A percentile compares a stretch with the other conserved stretches of the same genome.
Conservation (phyloP, 1,139 yeast species). For the Blastobotrys raffinosifermentans region DNA sequence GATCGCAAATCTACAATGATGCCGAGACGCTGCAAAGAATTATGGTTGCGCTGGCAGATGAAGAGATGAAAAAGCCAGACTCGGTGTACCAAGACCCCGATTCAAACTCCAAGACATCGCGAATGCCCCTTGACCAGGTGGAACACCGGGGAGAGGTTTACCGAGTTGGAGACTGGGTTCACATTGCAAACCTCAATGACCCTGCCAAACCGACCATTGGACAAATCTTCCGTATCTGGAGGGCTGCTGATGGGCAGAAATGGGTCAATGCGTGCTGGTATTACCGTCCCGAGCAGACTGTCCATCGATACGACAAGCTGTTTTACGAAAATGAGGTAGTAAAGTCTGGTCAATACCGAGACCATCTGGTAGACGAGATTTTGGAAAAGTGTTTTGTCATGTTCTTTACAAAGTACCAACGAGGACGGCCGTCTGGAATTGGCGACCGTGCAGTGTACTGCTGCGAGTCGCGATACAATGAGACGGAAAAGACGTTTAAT, state of each 20-base stretch:
- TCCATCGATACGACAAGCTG: conserved; percentile 81
- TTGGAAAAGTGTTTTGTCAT: conserved; percentile 93
- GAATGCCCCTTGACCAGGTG: conserved; percentile 72
- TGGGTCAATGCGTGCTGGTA: conserved; percentile 98
- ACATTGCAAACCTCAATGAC: conserved; percentile 80
- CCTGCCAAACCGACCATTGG: conserved; percentile 86
- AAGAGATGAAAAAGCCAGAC: conserved; percentile 77
- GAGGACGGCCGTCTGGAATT: conserved; percentile 86
- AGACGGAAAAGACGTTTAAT: conserved; percentile 81
- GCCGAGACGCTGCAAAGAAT: conserved; percentile 56
- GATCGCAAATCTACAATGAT: conserved; percentile 52
- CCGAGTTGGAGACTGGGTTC: conserved; percentile 93
- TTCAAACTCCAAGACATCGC: conserved; percentile 43
- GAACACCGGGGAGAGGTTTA: conserved; percentile 67
- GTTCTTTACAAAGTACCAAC: conserved; percentile 87
- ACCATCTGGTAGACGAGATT: conserved; percentile 81
- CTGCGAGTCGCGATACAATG: conserved; percentile 93
- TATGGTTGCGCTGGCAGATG: conserved; percentile 55
- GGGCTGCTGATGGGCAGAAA: conserved; percentile 69
- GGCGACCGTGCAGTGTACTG: conserved; percentile 65
- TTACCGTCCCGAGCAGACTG: conserved; percentile 95
- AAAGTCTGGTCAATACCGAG: conserved; percentile 95
- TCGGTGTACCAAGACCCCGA: conserved; percentile 67
- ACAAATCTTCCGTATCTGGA: conserved; percentile 88
- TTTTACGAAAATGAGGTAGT: conserved; percentile 93